Conservation (phyloP, 1,284 basidiomycete species). For the Cryptococcus sp. region DNA sequence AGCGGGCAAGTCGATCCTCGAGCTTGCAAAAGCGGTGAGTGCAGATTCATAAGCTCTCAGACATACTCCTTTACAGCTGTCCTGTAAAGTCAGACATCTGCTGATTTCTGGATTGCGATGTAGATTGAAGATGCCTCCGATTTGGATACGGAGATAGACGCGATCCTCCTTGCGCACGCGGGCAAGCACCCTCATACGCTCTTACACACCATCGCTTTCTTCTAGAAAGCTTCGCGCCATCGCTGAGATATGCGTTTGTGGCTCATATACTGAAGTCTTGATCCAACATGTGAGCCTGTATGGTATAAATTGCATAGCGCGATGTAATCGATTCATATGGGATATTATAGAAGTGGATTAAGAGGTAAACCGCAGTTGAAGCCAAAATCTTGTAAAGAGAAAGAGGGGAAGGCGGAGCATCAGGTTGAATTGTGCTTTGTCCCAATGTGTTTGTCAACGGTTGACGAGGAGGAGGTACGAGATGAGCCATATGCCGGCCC, state of each 20-base stretch:
- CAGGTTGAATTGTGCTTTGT: no score
- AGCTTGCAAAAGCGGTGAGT: slow-evolving; percentile 84
- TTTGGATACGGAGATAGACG: slow-evolving; percentile 87
- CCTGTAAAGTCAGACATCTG: neutral
- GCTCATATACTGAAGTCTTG: neutral
- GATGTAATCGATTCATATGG: neutral
- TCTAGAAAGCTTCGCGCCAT: slow-evolving; percentile 54
- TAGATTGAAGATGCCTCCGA: slow-evolving; percentile 85
- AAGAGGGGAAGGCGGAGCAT: no score
- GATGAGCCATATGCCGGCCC: neutral
- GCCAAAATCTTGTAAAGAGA: neutral
- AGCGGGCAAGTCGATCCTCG: slow-evolving; percentile 92
- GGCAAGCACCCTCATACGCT: slow-evolving; percentile 89
- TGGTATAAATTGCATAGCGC: neutral
- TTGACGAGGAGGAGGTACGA: neutral
- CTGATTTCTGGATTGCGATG: neutral
- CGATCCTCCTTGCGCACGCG: slow-evolving; percentile 79
- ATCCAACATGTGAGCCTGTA: neutral
- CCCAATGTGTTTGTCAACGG: slow-evolving; percentile 2
- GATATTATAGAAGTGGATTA: neutral
- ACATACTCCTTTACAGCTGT: neutral
- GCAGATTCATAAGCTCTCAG: neutral
- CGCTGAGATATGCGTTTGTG: neutral
- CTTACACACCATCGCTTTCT: slow-evolving; percentile 87
- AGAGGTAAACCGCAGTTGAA: neutral